Percentiles rank a stretch among this genome's conserved stretches.
Evolutionary conservation across 2,329 filamentous ascomycete genomes (phyloP).

Genomic region (Cladophialophora exuberans): DNA sequence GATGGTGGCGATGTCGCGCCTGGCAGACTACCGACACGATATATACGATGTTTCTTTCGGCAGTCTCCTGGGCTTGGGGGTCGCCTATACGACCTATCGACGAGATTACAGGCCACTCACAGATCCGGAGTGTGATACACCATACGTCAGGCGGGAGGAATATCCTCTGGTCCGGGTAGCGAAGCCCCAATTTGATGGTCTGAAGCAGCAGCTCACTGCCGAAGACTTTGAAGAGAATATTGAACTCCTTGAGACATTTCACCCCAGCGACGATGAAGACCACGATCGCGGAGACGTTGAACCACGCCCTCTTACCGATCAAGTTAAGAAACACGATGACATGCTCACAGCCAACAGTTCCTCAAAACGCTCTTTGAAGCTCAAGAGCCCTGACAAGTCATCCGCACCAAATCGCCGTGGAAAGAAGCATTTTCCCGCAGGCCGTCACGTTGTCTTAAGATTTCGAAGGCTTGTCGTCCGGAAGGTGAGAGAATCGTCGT

Average conservation of each 20-base stretch:
- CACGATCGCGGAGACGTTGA: conserved; percentile 2
- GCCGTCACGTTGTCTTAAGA: conserved; percentile 6
- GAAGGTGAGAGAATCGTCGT: not conserved
- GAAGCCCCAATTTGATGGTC: not conserved
- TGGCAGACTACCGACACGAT: conserved; percentile 67
- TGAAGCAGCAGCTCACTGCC: not conserved
- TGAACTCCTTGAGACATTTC: conserved; percentile 8
- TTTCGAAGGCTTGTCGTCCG: conserved; percentile 5
- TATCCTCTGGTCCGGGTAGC: conserved; percentile 1
- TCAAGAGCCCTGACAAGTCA: conserved; percentile 1
- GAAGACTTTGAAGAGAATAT: conserved; percentile 5
- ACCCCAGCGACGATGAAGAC: conserved; percentile 1
- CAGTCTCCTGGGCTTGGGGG: conserved; percentile 55
- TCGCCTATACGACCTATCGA: conserved; percentile 62
- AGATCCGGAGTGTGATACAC: conserved; percentile 52
- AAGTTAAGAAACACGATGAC: conserved; percentile 3
- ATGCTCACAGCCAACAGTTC: conserved; percentile 1
- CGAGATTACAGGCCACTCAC: conserved; percentile 61
- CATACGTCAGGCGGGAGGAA: conserved; percentile 41
- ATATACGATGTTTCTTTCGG: conserved; percentile 64
- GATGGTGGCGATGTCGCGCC: conserved; percentile 62
- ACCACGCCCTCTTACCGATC: not conserved
- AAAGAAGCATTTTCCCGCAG: not conserved
- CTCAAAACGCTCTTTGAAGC: conserved; percentile 9
- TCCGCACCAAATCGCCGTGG: not conserved